Conservation (phyloP, 208 protist species). For the Leishmania turanica region DNA sequence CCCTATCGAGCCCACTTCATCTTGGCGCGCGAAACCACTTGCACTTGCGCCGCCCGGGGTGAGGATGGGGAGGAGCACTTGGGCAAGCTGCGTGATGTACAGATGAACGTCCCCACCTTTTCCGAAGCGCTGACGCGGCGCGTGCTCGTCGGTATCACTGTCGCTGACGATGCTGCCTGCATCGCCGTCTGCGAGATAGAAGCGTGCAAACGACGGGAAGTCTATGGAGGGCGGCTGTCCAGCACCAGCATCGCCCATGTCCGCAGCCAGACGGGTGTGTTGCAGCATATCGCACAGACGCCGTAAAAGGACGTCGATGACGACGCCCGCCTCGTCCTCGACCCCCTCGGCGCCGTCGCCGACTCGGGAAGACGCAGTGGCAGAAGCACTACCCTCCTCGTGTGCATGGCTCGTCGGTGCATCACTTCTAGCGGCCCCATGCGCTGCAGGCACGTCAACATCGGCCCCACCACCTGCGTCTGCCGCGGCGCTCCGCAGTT, state of each 20-base stretch:
- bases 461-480: background rate
- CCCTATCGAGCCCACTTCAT: background rate
- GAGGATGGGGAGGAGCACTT: conserved; percentile 13
- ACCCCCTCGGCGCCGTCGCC: background rate
- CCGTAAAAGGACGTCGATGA: conserved; percentile 3
- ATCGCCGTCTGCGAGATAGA: conserved; percentile 17
- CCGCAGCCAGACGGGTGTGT: conserved; percentile 10
- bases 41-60: conserved; percentile 1
- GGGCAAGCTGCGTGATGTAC: conserved; percentile 9
- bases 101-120: background rate
- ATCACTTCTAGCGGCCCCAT: background rate
- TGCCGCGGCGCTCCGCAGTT: background rate
- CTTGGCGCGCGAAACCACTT: background rate
- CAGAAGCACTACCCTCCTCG: background rate
- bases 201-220: conserved; percentile 34
- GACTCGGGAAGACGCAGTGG: background rate
- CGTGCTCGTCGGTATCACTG: background rate
- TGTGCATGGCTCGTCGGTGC: background rate
- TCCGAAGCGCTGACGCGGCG: background rate
- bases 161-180: background rate
- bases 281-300: conserved; percentile 16
- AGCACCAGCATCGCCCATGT: background rate
- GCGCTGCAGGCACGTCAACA: background rate
- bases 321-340: background rate
- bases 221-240: background rate